phyloP scores from a whole-genome alignment of 1,284 basidiomycete genomes.

The Erythrobasidium hasegawianum region DNA sequence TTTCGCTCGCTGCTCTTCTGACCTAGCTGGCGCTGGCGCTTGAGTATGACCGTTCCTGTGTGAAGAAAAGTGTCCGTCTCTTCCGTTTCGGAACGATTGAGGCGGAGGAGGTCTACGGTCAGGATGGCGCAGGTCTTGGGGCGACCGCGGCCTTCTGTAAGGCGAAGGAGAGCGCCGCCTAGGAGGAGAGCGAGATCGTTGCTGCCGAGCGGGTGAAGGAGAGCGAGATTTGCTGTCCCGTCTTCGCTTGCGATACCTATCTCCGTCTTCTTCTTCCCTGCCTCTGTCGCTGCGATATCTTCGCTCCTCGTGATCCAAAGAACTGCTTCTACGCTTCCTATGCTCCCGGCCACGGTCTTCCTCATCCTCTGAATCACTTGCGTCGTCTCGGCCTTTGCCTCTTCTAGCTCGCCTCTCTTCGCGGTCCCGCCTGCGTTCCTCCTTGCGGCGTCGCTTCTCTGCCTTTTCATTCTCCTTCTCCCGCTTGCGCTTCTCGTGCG shows the following conservation, averaged over 20 bases:
- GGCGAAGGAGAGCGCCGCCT: constrained; percentile 3
- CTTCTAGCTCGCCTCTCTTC: constrained; percentile 49
- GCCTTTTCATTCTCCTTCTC: constrained; percentile 69
- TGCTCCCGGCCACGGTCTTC: background rate
- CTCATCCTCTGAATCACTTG: background rate
- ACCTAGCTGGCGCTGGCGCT: constrained; percentile 1
- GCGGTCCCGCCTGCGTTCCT: constrained; percentile 55
- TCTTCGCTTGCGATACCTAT: background rate
- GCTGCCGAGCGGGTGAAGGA: background rate
- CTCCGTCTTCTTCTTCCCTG: background rate
- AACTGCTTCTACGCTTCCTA: background rate
- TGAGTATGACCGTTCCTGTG: constrained; percentile 1
- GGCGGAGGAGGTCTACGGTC: background rate
- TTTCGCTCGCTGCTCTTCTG: constrained; percentile 13
- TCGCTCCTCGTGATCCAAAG: background rate
- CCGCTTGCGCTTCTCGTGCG: constrained; percentile 62
- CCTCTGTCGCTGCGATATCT: background rate
- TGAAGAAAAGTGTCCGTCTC: background rate
- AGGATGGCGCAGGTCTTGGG: background rate
- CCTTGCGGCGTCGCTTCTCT: constrained; percentile 54
- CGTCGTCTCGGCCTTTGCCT: background rate
- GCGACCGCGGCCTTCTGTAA: background rate
- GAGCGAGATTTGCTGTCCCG: constrained; percentile 2
- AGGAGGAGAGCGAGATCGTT: background rate
- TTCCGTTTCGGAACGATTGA: background rate